Conservation (phyloP, 305 asterid species). For the Fraxinus nigra region DNA sequence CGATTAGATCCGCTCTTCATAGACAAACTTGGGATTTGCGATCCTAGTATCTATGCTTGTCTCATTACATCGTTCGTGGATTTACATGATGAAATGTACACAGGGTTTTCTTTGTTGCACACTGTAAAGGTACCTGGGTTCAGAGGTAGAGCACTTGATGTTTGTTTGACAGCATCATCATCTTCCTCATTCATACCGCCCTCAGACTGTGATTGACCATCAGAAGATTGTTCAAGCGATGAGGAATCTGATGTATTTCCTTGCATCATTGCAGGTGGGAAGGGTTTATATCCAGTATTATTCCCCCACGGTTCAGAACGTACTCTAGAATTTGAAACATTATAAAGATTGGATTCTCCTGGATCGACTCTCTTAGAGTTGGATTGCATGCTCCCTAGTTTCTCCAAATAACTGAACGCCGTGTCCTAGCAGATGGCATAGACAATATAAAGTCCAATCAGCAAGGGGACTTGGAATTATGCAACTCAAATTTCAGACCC, state of each 20-base stretch:
- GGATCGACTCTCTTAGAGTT: conserved; percentile 43
- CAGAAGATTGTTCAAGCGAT: conserved; percentile 42
- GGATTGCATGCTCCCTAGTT: conserved; percentile 56
- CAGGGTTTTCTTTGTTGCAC: not conserved
- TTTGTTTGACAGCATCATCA: conserved; percentile 44
- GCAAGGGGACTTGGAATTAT: not conserved
- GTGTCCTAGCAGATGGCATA: conserved; percentile 24
- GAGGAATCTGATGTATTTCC: conserved; percentile 64
- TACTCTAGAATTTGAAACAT: conserved; percentile 31
- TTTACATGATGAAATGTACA: not conserved
- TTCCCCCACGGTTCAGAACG: conserved; percentile 59
- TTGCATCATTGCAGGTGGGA: conserved; percentile 39
- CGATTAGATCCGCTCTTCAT: not conserved
- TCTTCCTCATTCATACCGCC: conserved; percentile 53
- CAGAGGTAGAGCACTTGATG: conserved; percentile 37
- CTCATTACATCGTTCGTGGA: not conserved
- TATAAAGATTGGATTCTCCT: conserved; percentile 35
- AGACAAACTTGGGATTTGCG: not conserved
- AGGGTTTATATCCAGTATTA: conserved; percentile 38
- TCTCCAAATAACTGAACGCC: conserved; percentile 13
- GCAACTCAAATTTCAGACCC: not conserved
- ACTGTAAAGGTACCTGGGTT: conserved; percentile 40
- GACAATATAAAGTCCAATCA: conserved; percentile 11
- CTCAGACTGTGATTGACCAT: conserved; percentile 44
- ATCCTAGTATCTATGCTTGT: not conserved